Base-by-base conservation (phyloP, 2,329 filamentous ascomycete species). In the Colletotrichum sp. region DNA sequence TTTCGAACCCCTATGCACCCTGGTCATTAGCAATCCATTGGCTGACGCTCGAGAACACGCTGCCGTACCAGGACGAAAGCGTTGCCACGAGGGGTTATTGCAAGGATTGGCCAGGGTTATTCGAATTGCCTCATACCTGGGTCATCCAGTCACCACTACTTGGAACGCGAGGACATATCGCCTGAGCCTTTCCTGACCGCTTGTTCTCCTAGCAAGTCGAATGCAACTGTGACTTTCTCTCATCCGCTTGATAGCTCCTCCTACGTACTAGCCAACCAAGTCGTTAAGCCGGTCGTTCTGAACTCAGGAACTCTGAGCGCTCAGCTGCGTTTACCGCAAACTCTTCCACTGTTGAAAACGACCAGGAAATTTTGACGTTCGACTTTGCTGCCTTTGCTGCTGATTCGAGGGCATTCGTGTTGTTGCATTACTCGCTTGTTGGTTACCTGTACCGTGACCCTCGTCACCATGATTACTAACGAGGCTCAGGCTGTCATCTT, bases 1-100 rank as follows among this genome's bases (percentile, higher is more conserved):
- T 24, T 44, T 28, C 44, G 18, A 36, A 13, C 39, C 32, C 62
- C 44, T 57, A 21, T 32, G 13, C 36, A 34, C 66, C 76, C 75
- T 60, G 63, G 66, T 73, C 65, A 63, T 71, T 64, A 12, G 30
- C 4, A 55, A 59, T 52, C 60, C 67, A 78, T 78, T 78, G 76
- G 76, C 63, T 69, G 49, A 52, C 70, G 32, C 10, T 44, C 32
- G 49, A 57, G 30, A 68, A 65, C 44, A 30, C 28, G 28, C 64
- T 73, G 63, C 49, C 60, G 32, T 65, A 60, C 63, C 60, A 62
- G 59, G 68, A 34, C 68, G 57, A 62, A 30, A 71, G 60, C 55
- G 32, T 70, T 36, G 60, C 66, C 52, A 13, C 55, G 26, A 49
- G n/a, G 28, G n/a, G 57, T 70, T 75, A 39, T 30, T 66, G 52